phyloP scores from a whole-genome alignment of 2,329 filamentous ascomycete genomes.

The Trichoderma koningii region DNA sequence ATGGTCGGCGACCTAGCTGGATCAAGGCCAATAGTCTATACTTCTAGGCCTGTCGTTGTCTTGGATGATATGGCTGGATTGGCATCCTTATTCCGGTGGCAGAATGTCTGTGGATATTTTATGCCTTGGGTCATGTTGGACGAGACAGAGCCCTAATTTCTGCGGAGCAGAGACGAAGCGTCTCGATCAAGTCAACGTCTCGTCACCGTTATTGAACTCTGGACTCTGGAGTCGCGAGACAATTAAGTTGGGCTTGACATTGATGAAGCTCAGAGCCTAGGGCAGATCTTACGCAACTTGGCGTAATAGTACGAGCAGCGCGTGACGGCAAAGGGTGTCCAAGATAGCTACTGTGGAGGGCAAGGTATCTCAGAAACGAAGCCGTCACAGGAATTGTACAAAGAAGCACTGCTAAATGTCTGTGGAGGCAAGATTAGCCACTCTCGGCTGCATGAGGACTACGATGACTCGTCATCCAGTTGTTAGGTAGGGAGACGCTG shows the following conservation, averaged over 20 bases:
- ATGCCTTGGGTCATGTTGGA: not conserved
- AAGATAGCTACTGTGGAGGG: not conserved
- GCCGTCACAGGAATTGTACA: not conserved
- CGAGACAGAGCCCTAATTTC: not conserved
- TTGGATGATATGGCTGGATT: not conserved
- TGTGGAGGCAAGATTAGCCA: not conserved
- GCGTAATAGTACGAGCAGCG: not conserved
- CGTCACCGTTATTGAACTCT: not conserved
- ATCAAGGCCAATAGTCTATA: not conserved
- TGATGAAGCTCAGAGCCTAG: not conserved
- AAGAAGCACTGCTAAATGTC: too few relatives aligned
- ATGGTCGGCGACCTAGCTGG: not conserved
- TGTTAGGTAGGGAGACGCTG: not conserved
- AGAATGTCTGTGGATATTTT: not conserved
- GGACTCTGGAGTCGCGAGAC: not conserved
- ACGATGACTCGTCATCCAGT: not conserved
- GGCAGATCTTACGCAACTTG: conserved; percentile 1
- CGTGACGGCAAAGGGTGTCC: not conserved
- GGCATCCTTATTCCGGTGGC: not conserved
- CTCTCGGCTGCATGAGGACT: not conserved
- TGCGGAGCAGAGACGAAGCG: too few relatives aligned
- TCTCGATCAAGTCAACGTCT: not conserved
- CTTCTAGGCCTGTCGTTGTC: not conserved
- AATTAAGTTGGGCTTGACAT: not conserved
- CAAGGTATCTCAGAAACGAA: too few relatives aligned